Base-by-base conservation (phyloP, 345 rosid genomes). In the Boechera retrofracta region DNA sequence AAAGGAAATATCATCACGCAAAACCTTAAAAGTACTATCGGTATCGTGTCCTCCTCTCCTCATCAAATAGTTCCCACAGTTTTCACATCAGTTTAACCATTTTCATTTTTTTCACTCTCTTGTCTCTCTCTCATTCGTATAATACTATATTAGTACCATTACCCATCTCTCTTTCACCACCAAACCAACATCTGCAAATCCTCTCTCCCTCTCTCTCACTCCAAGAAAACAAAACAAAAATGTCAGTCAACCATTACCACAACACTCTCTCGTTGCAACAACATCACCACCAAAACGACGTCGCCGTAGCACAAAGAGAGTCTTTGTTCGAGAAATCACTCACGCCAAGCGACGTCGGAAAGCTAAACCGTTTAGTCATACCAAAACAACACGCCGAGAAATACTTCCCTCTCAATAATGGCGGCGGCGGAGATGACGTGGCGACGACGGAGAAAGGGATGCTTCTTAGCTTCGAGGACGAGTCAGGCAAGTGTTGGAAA, bases 331-430 rank as follows among this genome's bases (percentile, higher is more conserved):
- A 92, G 73, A 92, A 92, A 49, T 87, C 90, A 58, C 83, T 92
- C n/a, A 92, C 98, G 2, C 98, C 98, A 1, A 89, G 94, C 80
- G 98, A 92, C 69, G 98, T 92, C 0, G 98, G 98, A 2, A 90
- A 92, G 75, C 94, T 92, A n/a, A 92, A 92, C 87, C 89, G 97
- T 8, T 74, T 92, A 15, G 97, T 92, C 5, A 92, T 92, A 57
- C 97, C 97, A 13, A 92, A 92, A 73, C 98, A 92, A 56, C 90
- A 92, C 79, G 98, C 97, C 0, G 96, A 92, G 87, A 92, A 85
- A 76, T 84, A 88, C 85, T 89, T 91, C 79, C 95, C 97, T 4
- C 86, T 88, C 64, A 78, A 78, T 9, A 77, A 72, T 4, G 66
- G 76, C 13, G 79, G 65, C 71, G 67, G 81, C 4, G 69, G 63